Conservation (phyloP, 2,329 filamentous ascomycete genomes). For the Fulvia fulva region DNA sequence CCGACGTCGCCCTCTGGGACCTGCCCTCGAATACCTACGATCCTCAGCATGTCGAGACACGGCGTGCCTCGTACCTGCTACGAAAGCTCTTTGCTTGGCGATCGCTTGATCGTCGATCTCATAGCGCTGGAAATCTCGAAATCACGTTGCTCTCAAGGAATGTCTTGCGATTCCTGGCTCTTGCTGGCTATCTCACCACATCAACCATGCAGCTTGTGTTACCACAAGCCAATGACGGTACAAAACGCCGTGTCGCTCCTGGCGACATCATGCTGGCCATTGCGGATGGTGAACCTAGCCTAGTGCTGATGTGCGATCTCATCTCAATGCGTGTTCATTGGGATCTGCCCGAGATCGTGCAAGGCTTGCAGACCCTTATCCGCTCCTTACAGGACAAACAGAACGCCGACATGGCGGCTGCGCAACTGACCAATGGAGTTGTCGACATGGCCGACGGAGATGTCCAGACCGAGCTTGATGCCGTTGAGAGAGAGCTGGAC, state of each 20-base stretch:
- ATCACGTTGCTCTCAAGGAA: constrained; percentile 38
- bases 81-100: constrained; percentile 44
- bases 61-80: constrained; percentile 58
- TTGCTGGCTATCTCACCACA: constrained; percentile 49
- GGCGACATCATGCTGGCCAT: constrained; percentile 61
- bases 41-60: constrained; percentile 55
- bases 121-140: constrained; percentile 6
- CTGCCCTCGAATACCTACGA: constrained; percentile 29
- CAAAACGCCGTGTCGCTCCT: constrained; percentile 41
- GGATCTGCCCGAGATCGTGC: constrained; percentile 61
- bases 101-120: background rate
- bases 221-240: constrained; percentile 8
- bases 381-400: constrained; percentile 57
- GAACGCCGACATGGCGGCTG: constrained; percentile 8
- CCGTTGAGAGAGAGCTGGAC: constrained; percentile 55
- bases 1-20: constrained; percentile 41
- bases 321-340: constrained; percentile 61
- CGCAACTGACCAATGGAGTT: constrained; percentile 43
- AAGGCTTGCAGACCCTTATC: constrained; percentile 64
- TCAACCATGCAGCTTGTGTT: constrained; percentile 43
- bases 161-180: constrained; percentile 57
- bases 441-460: constrained; percentile 31
- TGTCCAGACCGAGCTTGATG: constrained; percentile 36
- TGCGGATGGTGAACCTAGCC: constrained; percentile 62
- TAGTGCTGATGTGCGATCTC: constrained; percentile 63